phyloP scores from a whole-genome alignment of 352 stramenopile species.

The Globisporangium recalcitrans region DNA sequence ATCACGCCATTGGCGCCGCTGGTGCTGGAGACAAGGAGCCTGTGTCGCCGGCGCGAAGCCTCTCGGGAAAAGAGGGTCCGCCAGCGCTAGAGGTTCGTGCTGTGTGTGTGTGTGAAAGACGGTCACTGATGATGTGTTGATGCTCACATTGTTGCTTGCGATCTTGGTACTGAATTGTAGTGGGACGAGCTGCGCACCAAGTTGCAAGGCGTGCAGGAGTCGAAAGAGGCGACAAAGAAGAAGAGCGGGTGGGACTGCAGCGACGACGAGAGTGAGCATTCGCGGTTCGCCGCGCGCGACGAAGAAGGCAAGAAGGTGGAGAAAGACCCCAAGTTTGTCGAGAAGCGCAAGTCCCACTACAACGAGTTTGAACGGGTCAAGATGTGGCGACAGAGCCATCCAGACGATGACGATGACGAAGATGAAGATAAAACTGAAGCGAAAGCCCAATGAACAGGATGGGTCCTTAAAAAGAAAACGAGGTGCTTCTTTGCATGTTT shows the following conservation, averaged over 20 bases:
- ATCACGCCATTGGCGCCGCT: slow-evolving; percentile 11
- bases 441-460: neutral
- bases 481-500: neutral
- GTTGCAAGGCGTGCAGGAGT: slow-evolving; percentile 45
- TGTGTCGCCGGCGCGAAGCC: slow-evolving; percentile 43
- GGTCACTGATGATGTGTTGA: neutral
- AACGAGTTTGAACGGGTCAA: slow-evolving; percentile 78
- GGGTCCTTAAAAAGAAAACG: neutral
- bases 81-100: slow-evolving; percentile 28
- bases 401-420: slow-evolving; percentile 4
- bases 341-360: slow-evolving; percentile 81
- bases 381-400: slow-evolving; percentile 58
- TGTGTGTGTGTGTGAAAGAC: neutral
- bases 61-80: slow-evolving; percentile 42
- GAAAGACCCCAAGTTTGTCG: slow-evolving; percentile 60
- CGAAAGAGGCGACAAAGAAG: slow-evolving; percentile 25
- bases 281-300: slow-evolving; percentile 36
- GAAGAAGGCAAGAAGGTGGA: slow-evolving; percentile 56
- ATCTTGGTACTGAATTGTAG: slow-evolving; percentile 17
- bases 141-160: too few relatives aligned
- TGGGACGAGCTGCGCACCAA: slow-evolving; percentile 70
- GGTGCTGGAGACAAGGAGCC: slow-evolving; percentile 23
- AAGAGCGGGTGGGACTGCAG: slow-evolving; percentile 55
- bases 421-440: neutral
- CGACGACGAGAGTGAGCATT: slow-evolving; percentile 29